Conservation (phyloP, 768 basidiomycete genomes). For the Mycena epipterygia region DNA sequence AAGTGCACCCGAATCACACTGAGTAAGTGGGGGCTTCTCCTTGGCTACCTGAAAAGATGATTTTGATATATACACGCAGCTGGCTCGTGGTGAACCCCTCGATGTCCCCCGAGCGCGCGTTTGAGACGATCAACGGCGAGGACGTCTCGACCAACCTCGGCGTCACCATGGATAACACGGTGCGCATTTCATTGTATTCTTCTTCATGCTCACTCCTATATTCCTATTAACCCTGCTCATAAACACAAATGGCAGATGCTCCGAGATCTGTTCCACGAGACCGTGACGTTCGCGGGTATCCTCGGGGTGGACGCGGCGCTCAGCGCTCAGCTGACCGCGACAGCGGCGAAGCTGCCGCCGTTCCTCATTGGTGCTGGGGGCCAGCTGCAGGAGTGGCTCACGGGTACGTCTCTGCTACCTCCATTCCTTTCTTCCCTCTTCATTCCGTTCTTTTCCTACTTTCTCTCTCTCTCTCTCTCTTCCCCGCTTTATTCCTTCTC, state of each 20-base stretch:
- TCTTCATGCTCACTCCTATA: no score
- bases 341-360: conserved; percentile 23
- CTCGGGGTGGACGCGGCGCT: conserved; percentile 29
- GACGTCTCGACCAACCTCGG: conserved; percentile 10
- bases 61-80: neutral
- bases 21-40: no score
- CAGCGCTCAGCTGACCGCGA: conserved; percentile 15
- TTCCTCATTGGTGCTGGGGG: conserved; percentile 33
- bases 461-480: no score
- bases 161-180: conserved; percentile 35
- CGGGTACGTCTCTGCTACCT: conserved; percentile 10
- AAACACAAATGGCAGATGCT: neutral
- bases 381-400: conserved; percentile 33
- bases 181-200: no score
- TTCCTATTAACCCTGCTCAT: no score
- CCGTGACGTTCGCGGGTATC: neutral
- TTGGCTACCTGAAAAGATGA: no score
- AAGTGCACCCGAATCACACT: conserved; percentile 20
- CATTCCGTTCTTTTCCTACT: no score
- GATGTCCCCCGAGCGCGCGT: conserved; percentile 11
- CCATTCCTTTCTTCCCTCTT: neutral
- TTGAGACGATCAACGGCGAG: conserved; percentile 14
- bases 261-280: neutral
- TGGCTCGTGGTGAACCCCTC: conserved; percentile 27
- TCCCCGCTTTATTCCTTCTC: no score